Conservation (phyloP, 352 stramenopile species). For the Peronospora farinosa region DNA sequence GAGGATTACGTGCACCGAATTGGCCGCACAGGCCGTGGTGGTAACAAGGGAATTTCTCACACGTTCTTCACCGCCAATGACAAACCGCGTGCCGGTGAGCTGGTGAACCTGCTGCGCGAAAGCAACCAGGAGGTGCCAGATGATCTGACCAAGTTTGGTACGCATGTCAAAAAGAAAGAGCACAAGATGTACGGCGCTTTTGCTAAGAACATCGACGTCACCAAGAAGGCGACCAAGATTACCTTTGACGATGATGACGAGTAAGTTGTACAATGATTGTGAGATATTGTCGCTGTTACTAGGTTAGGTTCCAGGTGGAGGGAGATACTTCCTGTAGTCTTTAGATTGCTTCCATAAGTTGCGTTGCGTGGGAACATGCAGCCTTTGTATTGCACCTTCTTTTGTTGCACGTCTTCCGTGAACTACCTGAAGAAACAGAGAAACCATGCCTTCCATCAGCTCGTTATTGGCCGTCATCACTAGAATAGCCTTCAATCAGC, state of each 20-base stretch:
- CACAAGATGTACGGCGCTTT: constrained; percentile 98
- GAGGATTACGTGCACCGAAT: constrained; percentile 96
- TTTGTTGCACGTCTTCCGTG: constrained; percentile 11
- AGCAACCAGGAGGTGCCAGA: constrained; percentile 90
- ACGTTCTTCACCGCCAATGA: constrained; percentile 98
- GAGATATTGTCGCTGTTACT: constrained; percentile 17
- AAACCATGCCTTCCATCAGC: background rate
- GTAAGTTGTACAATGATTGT: constrained; percentile 18
- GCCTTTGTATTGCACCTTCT: background rate
- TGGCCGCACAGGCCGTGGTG: constrained; percentile 90
- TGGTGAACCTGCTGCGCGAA: constrained; percentile 94
- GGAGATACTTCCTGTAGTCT: constrained; percentile 12
- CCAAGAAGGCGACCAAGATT: constrained; percentile 97
- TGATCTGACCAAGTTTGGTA: constrained; percentile 96
- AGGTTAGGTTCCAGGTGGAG: constrained; percentile 21
- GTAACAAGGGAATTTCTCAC: constrained; percentile 91
- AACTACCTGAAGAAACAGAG: background rate
- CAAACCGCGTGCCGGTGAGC: constrained; percentile 93
- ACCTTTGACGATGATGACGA: constrained; percentile 88
- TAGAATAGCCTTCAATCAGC: constrained; percentile 53
- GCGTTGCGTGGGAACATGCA: constrained; percentile 9
- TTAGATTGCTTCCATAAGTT: constrained; percentile 29
- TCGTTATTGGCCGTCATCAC: constrained; percentile 16
- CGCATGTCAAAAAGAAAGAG: constrained; percentile 99
- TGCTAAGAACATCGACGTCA: constrained; percentile 89